Conservation (phyloP, 768 basidiomycete species). For the Naganishia kalamii region DNA sequence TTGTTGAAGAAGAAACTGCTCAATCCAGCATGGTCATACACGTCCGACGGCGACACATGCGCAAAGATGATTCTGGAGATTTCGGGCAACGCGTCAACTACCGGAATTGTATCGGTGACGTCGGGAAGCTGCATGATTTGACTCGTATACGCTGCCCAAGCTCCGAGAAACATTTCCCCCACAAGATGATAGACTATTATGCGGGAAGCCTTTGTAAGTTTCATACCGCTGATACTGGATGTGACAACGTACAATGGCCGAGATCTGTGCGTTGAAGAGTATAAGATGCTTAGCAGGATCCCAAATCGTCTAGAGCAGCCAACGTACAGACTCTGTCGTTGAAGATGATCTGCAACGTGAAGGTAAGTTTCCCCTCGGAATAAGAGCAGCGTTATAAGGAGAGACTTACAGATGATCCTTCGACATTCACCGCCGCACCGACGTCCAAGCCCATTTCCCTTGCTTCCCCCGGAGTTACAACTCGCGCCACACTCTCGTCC, state of each 20-base stretch:
- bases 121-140: conserved; percentile 20
- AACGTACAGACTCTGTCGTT: conserved; percentile 34
- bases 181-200: conserved; percentile 34
- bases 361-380: background rate
- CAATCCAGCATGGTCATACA: conserved; percentile 28
- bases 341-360: conserved; percentile 26
- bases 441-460: conserved; percentile 21
- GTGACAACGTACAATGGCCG: conserved; percentile 26
- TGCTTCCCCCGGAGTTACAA: conserved; percentile 19
- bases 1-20: conserved; percentile 32
- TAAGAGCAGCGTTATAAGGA: background rate
- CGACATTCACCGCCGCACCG: conserved; percentile 17
- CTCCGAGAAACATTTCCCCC: conserved; percentile 34
- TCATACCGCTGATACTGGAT: too few relatives aligned
- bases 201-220: background rate
- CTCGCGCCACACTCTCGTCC: conserved; percentile 15
- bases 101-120: conserved; percentile 15
- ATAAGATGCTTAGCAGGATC: background rate
- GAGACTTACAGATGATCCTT: conserved; percentile 26
- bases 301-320: too few relatives aligned
- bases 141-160: conserved; percentile 31
- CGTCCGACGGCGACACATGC: conserved; percentile 15
- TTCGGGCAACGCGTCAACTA: background rate
- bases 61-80: conserved; percentile 13
- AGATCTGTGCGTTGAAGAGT: conserved; percentile 18